These are phyloP conservation scores for Neurospora pannonica DNA, from an alignment of 495 filamentous ascomycete genomes.

Conservation along the genomic window DNA sequence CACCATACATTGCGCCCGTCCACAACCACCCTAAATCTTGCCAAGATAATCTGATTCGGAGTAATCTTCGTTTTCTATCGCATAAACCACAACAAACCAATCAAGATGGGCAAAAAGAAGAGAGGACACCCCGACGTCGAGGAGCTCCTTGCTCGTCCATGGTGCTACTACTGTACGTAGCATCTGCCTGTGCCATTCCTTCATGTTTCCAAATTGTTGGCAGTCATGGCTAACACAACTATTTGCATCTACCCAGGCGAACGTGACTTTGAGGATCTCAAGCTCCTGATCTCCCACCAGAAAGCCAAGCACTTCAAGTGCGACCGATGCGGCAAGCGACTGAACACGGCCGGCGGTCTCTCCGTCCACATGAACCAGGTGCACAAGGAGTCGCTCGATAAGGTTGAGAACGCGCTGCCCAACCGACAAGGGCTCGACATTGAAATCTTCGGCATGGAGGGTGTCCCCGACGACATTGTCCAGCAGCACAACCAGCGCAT, in stretches of 20 bases:
- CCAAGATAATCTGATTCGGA: background rate
- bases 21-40: background rate
- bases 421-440: slow-evolving; percentile 76
- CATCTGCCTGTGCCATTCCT: background rate
- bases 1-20: background rate
- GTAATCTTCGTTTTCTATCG: background rate
- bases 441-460: slow-evolving; percentile 98
- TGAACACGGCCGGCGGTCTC: slow-evolving; percentile 94
- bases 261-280: slow-evolving; percentile 93
- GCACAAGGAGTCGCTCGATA: slow-evolving; percentile 80
- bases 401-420: slow-evolving; percentile 83
- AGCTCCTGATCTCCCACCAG: slow-evolving; percentile 91
- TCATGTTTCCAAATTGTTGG: background rate
- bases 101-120: slow-evolving; percentile 74
- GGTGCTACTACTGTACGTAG: slow-evolving; percentile 88
- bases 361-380: slow-evolving; percentile 97
- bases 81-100: background rate
- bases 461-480: slow-evolving; percentile 79
- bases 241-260: slow-evolving; percentile 41
- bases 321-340: slow-evolving; percentile 71
- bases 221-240: slow-evolving; percentile 15
- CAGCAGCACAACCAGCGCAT: slow-evolving; percentile 78
- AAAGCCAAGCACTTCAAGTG: slow-evolving; percentile 99
- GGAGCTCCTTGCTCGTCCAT: slow-evolving; percentile 77
- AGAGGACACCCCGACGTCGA: slow-evolving; percentile 75